Base-by-base conservation (phyloP, 179 eudicot species). In the Silene coronaria region DNA sequence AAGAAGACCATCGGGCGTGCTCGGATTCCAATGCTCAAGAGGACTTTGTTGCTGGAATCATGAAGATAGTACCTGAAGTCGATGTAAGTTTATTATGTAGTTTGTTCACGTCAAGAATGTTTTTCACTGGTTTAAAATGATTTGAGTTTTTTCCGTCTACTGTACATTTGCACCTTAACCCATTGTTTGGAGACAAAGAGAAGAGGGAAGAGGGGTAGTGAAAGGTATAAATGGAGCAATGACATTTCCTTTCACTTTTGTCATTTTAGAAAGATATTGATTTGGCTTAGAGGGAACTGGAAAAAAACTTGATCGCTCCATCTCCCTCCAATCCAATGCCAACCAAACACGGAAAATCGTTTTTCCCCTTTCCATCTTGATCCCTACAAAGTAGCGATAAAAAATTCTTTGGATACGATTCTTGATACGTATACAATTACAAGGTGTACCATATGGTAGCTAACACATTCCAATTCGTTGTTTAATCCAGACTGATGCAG, bases 31-130 rank as follows among this genome's bases (percentile, higher is more conserved):
- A 74, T 77, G 45, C 92, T 28, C 86, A 82, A 67, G 98, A 91
- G 80, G 83, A 87, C 70, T 87, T 81, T 42, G 48, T 42, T 27
- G 86, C 85, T 80, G 90, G 97, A 75, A 91, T 91, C 78, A 85
- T 89, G 89, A 91, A 93, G 85, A 87, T 93, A 61, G 91, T 93
- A 74, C 98, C 98, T 73, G 96, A 93, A 81, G 90, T 89, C 74
- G 91, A 91, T 81, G 98, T 93, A 82, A 90, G 98, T 89, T 70
- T 60, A 45, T 65, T 61, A 80, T 77, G 76, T 80, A 90, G 91
- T 60, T 22, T 61, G 70, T 46, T 67, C 59, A 11, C 61, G 24
- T 46, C 32, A 42, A 42, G 46, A 60, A 46, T 22, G n/a, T 6
- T 42, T 6, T 42, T 42, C 6, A 42, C 48, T n/a, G 13, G 11